A percentile compares a stretch with the other conserved stretches of the same genome.
Evolutionary conservation across 2,329 filamentous ascomycete species (phyloP).

Genomic region (Corinectria fuckeliana): DNA sequence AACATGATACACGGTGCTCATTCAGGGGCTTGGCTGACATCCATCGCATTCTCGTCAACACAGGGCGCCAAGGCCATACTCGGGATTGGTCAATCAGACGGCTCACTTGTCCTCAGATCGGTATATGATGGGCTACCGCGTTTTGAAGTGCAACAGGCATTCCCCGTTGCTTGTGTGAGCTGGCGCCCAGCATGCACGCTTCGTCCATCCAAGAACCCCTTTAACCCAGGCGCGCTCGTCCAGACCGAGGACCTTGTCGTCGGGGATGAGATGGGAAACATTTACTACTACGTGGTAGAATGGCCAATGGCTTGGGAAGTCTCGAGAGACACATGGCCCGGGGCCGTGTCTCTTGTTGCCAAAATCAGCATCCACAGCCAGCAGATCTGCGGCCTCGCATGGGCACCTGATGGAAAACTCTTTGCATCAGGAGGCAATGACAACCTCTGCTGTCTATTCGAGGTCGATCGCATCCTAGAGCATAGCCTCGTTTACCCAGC

Average conservation of each 20-base stretch:
- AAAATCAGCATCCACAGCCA: constrained; percentile 81
- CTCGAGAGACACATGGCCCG: constrained; percentile 71
- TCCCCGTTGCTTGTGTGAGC: constrained; percentile 77
- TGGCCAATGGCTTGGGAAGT: constrained; percentile 76
- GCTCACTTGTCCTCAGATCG: constrained; percentile 79
- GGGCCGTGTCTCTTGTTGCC: constrained; percentile 77
- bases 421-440: constrained; percentile 95
- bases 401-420: constrained; percentile 76
- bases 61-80: constrained; percentile 80
- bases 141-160: constrained; percentile 76
- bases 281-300: constrained; percentile 90
- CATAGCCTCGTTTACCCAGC: constrained; percentile 4
- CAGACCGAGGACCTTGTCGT: constrained; percentile 84
- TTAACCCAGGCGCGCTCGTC: constrained; percentile 57
- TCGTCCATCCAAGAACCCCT: constrained; percentile 59
- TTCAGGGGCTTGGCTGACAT: constrained; percentile 69
- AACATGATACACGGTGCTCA: constrained; percentile 48
- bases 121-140: constrained; percentile 72
- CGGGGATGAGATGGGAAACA: constrained; percentile 80
- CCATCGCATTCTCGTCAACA: constrained; percentile 86
- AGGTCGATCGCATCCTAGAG: constrained; percentile 64
- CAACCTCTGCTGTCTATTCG: constrained; percentile 84
- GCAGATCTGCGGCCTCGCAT: constrained; percentile 92
- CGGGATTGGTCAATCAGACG: constrained; percentile 82
- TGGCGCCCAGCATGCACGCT: constrained; percentile 73